Evolutionary conservation across 140 eudicot species (phyloP).

Genomic region (Bidens hawaiensis): DNA sequence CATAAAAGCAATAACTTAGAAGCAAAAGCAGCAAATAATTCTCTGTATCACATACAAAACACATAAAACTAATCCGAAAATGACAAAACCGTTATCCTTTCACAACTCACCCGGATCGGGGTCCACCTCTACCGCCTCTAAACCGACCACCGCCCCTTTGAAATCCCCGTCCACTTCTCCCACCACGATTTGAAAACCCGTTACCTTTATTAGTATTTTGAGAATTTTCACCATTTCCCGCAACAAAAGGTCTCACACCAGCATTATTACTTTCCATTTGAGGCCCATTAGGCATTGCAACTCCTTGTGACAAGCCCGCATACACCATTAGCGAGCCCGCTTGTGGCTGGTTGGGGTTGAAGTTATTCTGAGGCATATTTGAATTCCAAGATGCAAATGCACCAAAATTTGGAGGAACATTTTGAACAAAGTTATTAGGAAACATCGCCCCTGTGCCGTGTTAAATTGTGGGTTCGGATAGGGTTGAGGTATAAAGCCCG

Average conservation of each 20-base stretch:
- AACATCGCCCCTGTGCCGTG: constrained; percentile 18
- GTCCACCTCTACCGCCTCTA: constrained; percentile 53
- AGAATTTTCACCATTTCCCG: constrained; percentile 13
- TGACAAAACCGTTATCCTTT: neutral
- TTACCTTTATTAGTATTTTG: constrained; percentile 29
- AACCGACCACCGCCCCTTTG: constrained; percentile 62
- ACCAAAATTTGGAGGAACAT: constrained; percentile 37
- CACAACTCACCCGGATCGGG: constrained; percentile 25
- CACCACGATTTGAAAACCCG: constrained; percentile 36
- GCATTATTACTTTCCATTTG: constrained; percentile 24
- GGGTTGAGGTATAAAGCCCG: constrained; percentile 28
- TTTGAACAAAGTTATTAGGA: constrained; percentile 32
- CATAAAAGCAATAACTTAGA: neutral
- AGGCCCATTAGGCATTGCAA: constrained; percentile 19
- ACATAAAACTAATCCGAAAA: neutral
- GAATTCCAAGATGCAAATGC: constrained; percentile 37
- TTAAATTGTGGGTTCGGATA: constrained; percentile 55
- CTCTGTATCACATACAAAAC: neutral
- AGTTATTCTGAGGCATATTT: constrained; percentile 32
- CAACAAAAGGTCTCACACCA: constrained; percentile 23
- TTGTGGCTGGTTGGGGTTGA: constrained; percentile 38
- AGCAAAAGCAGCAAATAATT: neutral
- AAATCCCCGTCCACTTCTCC: constrained; percentile 38
- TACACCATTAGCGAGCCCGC: constrained; percentile 20
- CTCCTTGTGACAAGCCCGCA: constrained; percentile 26